These are phyloP conservation scores for Tetratostichococcus sp. DNA, from an alignment of 139 green algal genomes.

Conservation along the genomic window DNA sequence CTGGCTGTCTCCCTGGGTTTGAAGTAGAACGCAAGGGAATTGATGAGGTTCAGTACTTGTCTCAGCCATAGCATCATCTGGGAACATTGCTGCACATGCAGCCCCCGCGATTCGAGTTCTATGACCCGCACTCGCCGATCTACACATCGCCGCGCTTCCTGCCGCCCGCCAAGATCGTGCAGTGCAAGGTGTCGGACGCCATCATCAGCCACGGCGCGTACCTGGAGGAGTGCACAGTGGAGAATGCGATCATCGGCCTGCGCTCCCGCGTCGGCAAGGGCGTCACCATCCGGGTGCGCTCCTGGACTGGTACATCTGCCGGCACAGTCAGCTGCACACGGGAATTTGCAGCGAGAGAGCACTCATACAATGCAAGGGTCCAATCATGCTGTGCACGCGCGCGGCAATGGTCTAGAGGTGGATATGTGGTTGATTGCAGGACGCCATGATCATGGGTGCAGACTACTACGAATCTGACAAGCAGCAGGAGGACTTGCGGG, in stretches of 20 bases:
- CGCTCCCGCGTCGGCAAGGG: constrained; percentile 70
- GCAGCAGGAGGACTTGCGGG: constrained; percentile 55
- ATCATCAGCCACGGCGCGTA: constrained; percentile 81
- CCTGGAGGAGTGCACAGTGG: constrained; percentile 75
- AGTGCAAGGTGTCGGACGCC: constrained; percentile 67
- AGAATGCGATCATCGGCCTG: constrained; percentile 92
- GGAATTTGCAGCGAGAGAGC: no score
- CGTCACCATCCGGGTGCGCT: constrained; percentile 44
- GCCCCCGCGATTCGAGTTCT: constrained; percentile 92
- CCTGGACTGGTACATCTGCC: neutral
- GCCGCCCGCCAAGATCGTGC: constrained; percentile 88
- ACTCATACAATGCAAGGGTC: no score
- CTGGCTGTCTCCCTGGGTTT: no score
- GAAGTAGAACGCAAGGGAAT: no score
- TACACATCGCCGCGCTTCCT: constrained; percentile 98
- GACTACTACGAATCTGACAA: constrained; percentile 97
- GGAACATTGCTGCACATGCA: constrained; percentile 24
- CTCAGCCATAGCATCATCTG: no score
- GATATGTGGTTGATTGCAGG: constrained; percentile 41
- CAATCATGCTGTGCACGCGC: no score
- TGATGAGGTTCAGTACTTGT: no score
- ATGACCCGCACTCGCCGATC: constrained; percentile 94
- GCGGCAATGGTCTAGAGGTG: no score
- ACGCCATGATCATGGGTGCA: constrained; percentile 91
- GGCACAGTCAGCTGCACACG: no score